Conservation (phyloP, 164 flowering plant genomes). For the Saururus chinensis region DNA sequence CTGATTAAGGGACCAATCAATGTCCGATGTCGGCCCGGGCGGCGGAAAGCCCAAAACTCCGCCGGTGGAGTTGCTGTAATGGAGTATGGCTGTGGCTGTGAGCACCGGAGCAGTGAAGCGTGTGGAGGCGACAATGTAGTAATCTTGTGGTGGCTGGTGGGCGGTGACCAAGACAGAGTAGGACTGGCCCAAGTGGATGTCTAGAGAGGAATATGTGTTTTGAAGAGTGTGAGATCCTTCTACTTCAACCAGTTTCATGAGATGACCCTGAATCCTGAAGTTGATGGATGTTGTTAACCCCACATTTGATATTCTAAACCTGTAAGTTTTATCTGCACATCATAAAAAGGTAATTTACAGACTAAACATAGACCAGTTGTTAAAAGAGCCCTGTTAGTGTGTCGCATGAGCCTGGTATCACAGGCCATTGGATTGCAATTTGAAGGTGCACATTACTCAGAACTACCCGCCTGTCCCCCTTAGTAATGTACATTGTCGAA, state of each 20-base stretch:
- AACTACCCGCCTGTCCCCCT: too few species aligned
- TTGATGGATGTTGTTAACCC: constrained; percentile 37
- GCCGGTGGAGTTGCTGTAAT: constrained; percentile 20
- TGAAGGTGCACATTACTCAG: too few species aligned
- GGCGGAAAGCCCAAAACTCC: constrained; percentile 27
- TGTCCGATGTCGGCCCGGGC: constrained; percentile 21
- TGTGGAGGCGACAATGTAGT: constrained; percentile 42
- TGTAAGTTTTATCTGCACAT: constrained; percentile 29
- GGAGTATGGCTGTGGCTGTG: constrained; percentile 28
- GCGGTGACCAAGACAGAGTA: constrained; percentile 32
- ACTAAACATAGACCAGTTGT: not conserved
- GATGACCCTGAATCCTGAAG: constrained; percentile 43
- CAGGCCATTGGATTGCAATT: too few species aligned
- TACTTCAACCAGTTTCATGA: constrained; percentile 30
- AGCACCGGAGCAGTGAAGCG: constrained; percentile 28
- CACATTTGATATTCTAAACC: constrained; percentile 41
- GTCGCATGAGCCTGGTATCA: too few species aligned
- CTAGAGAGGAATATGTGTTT: constrained; percentile 32
- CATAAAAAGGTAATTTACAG: not conserved
- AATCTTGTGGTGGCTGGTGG: constrained; percentile 29
- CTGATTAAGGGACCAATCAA: constrained; percentile 38
- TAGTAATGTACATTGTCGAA: too few species aligned
- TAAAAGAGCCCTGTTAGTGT: too few species aligned
- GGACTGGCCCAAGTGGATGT: constrained; percentile 45
- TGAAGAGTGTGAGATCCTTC: constrained; percentile 54